These are phyloP conservation scores for Davidsoniella australis DNA, from an alignment of 2,329 filamentous ascomycete genomes.

Conservation along the genomic window DNA sequence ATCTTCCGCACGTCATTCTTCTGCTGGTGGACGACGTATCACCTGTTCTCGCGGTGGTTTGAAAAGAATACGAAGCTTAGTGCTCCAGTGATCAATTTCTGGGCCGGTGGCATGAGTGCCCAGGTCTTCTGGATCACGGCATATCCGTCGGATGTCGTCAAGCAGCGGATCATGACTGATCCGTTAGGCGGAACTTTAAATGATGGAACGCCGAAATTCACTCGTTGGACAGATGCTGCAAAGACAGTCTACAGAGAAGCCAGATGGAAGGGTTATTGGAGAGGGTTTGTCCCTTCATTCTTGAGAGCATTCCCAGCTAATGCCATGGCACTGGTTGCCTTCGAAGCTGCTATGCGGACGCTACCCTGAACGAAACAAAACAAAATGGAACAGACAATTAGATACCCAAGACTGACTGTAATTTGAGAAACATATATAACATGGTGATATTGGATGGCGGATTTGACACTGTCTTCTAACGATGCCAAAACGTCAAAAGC, in stretches of 20 bases:
- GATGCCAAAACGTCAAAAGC: no score
- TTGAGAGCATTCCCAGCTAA: constrained; percentile 89
- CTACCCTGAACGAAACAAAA: constrained; percentile 24
- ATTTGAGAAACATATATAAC: not conserved
- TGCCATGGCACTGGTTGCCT: constrained; percentile 80
- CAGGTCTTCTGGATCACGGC: constrained; percentile 90
- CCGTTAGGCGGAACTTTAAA: constrained; percentile 53
- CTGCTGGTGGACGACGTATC: constrained; percentile 96
- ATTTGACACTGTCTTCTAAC: no score
- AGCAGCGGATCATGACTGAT: constrained; percentile 96
- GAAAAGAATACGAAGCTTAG: constrained; percentile 50
- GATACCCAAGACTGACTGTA: not conserved
- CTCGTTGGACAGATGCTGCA: constrained; percentile 65
- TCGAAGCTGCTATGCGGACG: constrained; percentile 74
- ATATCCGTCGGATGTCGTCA: constrained; percentile 85
- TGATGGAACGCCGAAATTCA: constrained; percentile 53
- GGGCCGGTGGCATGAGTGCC: constrained; percentile 83
- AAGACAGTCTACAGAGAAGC: constrained; percentile 56
- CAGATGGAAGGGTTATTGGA: constrained; percentile 72
- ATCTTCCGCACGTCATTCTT: constrained; percentile 90
- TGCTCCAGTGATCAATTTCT: constrained; percentile 79
- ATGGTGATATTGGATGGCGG: not conserved
- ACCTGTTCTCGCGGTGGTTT: constrained; percentile 57
- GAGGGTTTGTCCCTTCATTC: constrained; percentile 88
- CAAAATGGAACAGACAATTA: not conserved